Conservation (phyloP, 2,329 filamentous ascomycete genomes). For the Magnaporthales sp. region DNA sequence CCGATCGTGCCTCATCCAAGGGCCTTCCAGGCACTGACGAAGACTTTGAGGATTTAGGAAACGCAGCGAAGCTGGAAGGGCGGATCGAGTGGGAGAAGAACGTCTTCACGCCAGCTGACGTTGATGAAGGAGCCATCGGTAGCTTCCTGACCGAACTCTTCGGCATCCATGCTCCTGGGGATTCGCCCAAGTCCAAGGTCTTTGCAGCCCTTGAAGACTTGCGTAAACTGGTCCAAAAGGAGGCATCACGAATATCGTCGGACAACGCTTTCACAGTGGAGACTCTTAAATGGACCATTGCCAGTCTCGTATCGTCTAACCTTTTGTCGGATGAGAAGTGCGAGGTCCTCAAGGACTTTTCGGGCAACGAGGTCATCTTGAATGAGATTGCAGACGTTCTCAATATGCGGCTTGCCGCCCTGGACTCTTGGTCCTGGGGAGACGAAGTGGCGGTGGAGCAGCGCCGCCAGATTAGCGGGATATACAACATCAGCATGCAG, state of each 20-base stretch:
- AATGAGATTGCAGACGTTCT: conserved; percentile 42
- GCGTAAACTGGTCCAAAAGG: neutral
- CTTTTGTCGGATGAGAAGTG: conserved; percentile 33
- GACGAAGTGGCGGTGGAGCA: conserved; percentile 30
- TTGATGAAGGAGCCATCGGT: conserved; percentile 23
- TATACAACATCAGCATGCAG: conserved; percentile 42
- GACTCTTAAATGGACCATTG: conserved; percentile 29
- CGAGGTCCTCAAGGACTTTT: conserved; percentile 33
- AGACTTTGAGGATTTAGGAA: conserved; percentile 2
- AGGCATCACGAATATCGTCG: neutral
- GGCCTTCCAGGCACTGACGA: neutral
- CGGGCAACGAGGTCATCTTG: conserved; percentile 30
- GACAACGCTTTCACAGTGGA: conserved; percentile 22
- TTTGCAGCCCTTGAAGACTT: neutral
- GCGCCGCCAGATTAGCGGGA: conserved; percentile 37
- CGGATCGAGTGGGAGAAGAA: conserved; percentile 28
- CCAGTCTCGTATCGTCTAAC: conserved; percentile 32
- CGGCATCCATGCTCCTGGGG: neutral
- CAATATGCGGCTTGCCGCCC: conserved; percentile 37
- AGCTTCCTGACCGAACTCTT: neutral
- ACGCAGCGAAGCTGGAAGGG: neutral
- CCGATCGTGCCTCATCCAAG: neutral
- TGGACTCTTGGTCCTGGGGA: conserved; percentile 39
- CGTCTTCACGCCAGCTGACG: conserved; percentile 29
- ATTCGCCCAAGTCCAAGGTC: conserved; percentile 1